Evolutionary conservation across 768 basidiomycete genomes (phyloP), one percentile per base, ranked within the genome.

Genomic region (Suillus alpinus): DNA sequence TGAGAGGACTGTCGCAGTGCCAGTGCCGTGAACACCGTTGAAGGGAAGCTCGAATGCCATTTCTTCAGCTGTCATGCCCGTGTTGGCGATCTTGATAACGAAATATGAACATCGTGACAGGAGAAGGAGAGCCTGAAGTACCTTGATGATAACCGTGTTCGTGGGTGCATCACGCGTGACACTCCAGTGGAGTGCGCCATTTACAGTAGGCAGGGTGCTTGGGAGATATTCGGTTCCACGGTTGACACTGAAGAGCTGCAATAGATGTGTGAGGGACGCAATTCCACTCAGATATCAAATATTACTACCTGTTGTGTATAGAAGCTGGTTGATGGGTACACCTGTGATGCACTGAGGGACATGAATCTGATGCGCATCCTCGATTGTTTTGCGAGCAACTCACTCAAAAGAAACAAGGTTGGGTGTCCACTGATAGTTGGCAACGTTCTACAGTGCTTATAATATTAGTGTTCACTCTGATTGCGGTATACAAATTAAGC

Each of bases 321-420:
- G 72, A 79, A 89, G 59, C 83, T 85, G 0, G 86, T 85, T 2
- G 86, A 87, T n/a, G 72, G 78, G 64, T 84, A 82, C 1, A 88
- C 83, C 0, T 68, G 66, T 1, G 76, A 80, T 13, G 86, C 80
- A 64, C 85, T 87, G 62, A 40, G 29, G 23, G 51, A 46, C 34
- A 50, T 44, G 40, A 32, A 56, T 51, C 43, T 2, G 51, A 47
- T 58, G 23, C 37, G 2, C 18, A 62, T 23, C 47, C 14, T 46
- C 2, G 36, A 37, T 20, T 37, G 34, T 34, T 16, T 14, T 23
- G 14, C 18, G n/a, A 32, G n/a, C 56, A 12, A 68, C 83, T 70
- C 63, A 86, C 86, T 87, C 86, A 64, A 84, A 87, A 59, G 78
- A 79, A 56, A 89, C 68, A 6, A 88, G 76, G 63, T 88, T 84